Conservation (phyloP, 2,329 filamentous ascomycete genomes). For the Curvularia spicifera region DNA sequence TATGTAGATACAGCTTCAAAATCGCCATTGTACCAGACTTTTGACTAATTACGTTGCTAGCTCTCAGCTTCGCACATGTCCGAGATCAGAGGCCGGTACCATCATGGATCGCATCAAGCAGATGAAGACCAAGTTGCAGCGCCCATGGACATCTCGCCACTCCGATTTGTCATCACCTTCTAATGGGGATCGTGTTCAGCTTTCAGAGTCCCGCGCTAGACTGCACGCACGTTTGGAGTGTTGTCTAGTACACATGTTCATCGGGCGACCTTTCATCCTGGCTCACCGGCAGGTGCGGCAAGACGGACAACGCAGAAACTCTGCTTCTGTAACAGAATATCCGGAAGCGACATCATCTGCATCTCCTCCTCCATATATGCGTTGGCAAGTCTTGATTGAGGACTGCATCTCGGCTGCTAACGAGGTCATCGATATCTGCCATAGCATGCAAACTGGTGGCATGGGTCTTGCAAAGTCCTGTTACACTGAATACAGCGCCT, state of each 20-base stretch:
- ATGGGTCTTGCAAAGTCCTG: conserved; percentile 23
- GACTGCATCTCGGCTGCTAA: conserved; percentile 19
- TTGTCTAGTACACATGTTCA: conserved; percentile 22
- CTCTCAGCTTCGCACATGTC: conserved; percentile 14
- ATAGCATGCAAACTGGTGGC: conserved; percentile 11
- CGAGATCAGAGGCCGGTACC: conserved; percentile 11
- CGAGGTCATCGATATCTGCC: conserved; percentile 17
- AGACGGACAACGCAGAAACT: background rate
- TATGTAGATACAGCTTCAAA: background rate
- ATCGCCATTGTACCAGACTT: too few species aligned
- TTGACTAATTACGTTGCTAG: background rate
- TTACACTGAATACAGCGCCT: conserved; percentile 23
- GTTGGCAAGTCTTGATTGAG: conserved; percentile 16
- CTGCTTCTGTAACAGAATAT: background rate
- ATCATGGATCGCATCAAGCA: conserved; percentile 12
- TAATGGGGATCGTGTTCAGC: background rate
- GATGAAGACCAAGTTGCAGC: conserved; percentile 10
- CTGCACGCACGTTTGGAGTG: conserved; percentile 17
- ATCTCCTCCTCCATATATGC: background rate
- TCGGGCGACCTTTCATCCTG: conserved; percentile 22
- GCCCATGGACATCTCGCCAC: conserved; percentile 8
- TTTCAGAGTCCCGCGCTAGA: conserved; percentile 5
- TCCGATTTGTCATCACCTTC: background rate
- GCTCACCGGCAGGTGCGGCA: conserved; percentile 16
- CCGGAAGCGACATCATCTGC: background rate